Conservation (phyloP, 495 filamentous ascomycete species). For the Tuber borchii region DNA sequence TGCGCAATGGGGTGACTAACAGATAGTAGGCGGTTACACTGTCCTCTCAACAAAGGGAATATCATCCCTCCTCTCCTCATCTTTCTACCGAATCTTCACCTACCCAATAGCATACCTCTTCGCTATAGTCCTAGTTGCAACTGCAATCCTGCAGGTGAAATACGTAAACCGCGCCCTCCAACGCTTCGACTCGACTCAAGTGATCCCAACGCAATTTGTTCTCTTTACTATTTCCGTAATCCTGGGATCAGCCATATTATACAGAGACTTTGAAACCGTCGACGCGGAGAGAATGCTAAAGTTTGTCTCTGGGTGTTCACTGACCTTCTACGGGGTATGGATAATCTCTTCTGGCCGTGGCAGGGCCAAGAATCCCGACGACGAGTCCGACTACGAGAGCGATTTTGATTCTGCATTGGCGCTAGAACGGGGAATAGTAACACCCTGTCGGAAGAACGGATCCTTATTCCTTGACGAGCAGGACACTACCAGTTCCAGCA, state of each 20-base stretch:
- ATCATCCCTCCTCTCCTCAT: conserved; percentile 85
- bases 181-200: conserved; percentile 91
- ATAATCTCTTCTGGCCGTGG: conserved; percentile 65
- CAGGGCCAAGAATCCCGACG: conserved; percentile 49
- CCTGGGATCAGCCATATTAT: conserved; percentile 82
- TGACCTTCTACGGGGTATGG: conserved; percentile 92
- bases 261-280: conserved; percentile 85
- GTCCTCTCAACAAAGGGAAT: conserved; percentile 93
- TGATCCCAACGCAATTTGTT: conserved; percentile 95
- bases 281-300: conserved; percentile 62
- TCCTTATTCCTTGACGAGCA: background rate
- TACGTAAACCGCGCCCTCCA: conserved; percentile 93
- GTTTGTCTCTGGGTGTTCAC: conserved; percentile 77
- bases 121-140: conserved; percentile 65
- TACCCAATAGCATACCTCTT: conserved; percentile 88
- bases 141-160: conserved; percentile 88
- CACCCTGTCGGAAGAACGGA: background rate
- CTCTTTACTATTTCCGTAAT: conserved; percentile 94
- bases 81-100: conserved; percentile 74
- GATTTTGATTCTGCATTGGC: background rate
- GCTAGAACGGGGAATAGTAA: background rate
- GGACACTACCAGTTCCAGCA: background rate
- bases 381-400: conserved; percentile 51
- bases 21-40: conserved; percentile 71
- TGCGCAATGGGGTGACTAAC: conserved; percentile 41